These are phyloP conservation scores for Saposhnikovia divaricata DNA, from an alignment of 129 eudicot genomes.

Conservation along the genomic window DNA sequence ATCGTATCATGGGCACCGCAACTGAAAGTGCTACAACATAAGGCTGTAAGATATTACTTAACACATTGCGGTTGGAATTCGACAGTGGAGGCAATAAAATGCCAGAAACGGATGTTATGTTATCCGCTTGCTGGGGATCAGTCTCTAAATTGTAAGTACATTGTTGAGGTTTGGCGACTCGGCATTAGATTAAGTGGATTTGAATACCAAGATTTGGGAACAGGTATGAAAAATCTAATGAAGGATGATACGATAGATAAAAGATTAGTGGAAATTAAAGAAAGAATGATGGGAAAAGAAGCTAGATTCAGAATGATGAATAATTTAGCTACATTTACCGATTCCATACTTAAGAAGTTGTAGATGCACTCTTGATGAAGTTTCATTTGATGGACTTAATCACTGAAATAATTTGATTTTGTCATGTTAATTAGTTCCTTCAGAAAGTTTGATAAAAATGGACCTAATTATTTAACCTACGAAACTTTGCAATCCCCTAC, in stretches of 20 bases:
- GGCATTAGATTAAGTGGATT: slow-evolving; percentile 48
- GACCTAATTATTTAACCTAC: too few species aligned
- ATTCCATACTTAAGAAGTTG: background rate
- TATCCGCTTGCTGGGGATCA: slow-evolving; percentile 88
- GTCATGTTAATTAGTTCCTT: too few species aligned
- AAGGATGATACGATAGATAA: slow-evolving; percentile 33
- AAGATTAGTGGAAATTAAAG: slow-evolving; percentile 34
- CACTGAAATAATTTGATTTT: too few species aligned
- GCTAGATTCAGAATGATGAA: slow-evolving; percentile 24
- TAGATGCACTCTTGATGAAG: background rate
- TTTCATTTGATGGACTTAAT: background rate
- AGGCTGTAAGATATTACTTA: slow-evolving; percentile 59
- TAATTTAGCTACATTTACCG: slow-evolving; percentile 33
- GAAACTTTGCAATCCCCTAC: too few species aligned
- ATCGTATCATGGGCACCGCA: slow-evolving; percentile 89
- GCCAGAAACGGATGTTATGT: slow-evolving; percentile 52
- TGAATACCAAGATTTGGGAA: slow-evolving; percentile 30
- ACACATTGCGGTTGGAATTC: slow-evolving; percentile 98
- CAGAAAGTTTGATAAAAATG: too few species aligned
- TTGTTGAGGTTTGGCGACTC: slow-evolving; percentile 54
- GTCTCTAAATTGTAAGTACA: slow-evolving; percentile 59
- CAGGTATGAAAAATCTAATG: slow-evolving; percentile 27
- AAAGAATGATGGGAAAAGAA: slow-evolving; percentile 51
- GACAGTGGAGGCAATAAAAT: slow-evolving; percentile 66
- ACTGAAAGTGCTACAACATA: slow-evolving; percentile 54